Evolutionary conservation across 148 eudicot species (phyloP).

Genomic region (Cornus controversa): DNA sequence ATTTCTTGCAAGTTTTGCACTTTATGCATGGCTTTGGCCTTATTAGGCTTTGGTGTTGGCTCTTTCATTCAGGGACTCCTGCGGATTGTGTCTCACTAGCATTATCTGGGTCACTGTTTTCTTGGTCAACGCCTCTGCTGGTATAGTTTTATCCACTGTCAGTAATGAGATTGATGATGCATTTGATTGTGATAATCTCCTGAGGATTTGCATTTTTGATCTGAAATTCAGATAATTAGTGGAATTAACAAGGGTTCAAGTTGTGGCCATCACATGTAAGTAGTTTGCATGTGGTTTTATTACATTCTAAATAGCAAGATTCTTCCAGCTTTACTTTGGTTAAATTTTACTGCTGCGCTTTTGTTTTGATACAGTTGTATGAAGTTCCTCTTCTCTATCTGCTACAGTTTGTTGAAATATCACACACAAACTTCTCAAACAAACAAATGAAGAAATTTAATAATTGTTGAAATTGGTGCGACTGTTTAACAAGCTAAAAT

Average conservation of each 20-base stretch:
- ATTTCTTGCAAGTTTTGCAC: not conserved
- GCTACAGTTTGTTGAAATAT: not conserved
- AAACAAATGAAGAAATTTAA: too few species aligned
- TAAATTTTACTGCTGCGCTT: not conserved
- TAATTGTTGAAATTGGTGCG: too few species aligned
- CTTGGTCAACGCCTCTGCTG: slow-evolving; percentile 79
- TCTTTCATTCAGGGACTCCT: slow-evolving; percentile 58
- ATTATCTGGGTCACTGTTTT: slow-evolving; percentile 69
- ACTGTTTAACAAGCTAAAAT: too few species aligned
- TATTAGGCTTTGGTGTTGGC: slow-evolving; percentile 1
- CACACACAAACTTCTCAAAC: too few species aligned
- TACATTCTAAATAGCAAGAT: not conserved
- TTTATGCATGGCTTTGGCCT: not conserved
- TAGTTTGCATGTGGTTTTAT: slow-evolving; percentile 5
- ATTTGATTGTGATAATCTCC: not conserved
- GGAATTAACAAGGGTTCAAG: slow-evolving; percentile 69
- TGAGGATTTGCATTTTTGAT: not conserved
- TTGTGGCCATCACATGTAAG: slow-evolving; percentile 77
- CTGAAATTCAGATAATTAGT: slow-evolving; percentile 58
- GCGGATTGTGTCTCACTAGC: slow-evolving; percentile 79
- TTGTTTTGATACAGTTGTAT: not conserved
- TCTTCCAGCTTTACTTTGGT: not conserved
- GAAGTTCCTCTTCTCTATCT: not conserved
- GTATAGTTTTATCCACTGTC: slow-evolving; percentile 31
- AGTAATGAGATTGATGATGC: not conserved